phyloP scores from a whole-genome alignment of 495 filamentous ascomycete genomes.

The Pseudevernia furfuracea region DNA sequence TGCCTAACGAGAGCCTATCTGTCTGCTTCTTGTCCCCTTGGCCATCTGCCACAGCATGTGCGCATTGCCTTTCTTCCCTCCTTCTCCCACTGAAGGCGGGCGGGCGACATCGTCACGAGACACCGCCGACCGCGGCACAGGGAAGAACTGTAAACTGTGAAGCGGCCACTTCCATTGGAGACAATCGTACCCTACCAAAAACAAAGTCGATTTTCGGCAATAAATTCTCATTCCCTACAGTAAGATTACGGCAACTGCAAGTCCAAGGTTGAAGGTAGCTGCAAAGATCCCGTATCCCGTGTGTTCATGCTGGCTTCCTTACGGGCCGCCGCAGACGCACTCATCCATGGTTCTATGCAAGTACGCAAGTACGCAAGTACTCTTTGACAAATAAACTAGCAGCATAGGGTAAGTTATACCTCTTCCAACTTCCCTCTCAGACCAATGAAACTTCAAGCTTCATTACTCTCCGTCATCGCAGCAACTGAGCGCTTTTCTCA shows the following conservation, averaged over 20 bases:
- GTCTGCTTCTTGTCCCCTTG: not conserved
- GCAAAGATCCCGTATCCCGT: not conserved
- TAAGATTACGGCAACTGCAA: not conserved
- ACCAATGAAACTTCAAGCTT: not conserved
- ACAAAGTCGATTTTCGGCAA: not conserved
- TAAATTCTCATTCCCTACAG: not conserved
- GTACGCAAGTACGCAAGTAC: too few species aligned
- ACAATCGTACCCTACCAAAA: not conserved
- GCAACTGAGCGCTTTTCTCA: not conserved
- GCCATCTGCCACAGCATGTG: not conserved
- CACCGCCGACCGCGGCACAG: not conserved
- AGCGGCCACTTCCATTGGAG: not conserved
- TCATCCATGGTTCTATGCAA: constrained; percentile 3
- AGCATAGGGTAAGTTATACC: too few species aligned
- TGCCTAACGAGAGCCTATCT: not conserved
- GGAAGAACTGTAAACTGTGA: not conserved
- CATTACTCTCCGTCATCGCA: not conserved
- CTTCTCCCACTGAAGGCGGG: not conserved
- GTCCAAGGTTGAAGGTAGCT: constrained; percentile 1
- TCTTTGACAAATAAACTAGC: not conserved
- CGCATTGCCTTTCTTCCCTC: not conserved
- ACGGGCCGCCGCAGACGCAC: constrained; percentile 2
- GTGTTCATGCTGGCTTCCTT: constrained; percentile 1
- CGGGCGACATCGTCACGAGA: not conserved
- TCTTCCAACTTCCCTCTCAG: not conserved